These are phyloP conservation scores for Colletotrichum sp. DNA, from an alignment of 2,329 filamentous ascomycete genomes.

Conservation along the genomic window DNA sequence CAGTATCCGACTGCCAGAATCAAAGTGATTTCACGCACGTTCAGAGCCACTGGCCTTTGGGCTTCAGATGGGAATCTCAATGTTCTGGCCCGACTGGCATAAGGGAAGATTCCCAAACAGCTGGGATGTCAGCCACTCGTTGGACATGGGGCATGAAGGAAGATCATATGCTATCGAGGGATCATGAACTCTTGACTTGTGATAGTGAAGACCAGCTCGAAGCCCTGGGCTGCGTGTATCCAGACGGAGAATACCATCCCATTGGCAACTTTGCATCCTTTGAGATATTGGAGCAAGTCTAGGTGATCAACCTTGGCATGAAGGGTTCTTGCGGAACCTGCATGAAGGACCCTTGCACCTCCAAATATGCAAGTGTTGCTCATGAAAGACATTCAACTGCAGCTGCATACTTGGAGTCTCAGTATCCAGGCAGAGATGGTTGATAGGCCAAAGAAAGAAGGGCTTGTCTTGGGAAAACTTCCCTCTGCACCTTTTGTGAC, in stretches of 20 bases:
- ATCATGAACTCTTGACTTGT: not conserved
- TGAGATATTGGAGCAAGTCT: not conserved
- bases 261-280: not conserved
- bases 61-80: not conserved
- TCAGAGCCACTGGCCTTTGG: not conserved
- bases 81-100: not conserved
- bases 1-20: not conserved
- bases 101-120: not conserved
- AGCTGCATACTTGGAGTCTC: rapidly evolving
- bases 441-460: not conserved
- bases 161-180: not conserved
- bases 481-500: not conserved
- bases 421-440: rapidly evolving
- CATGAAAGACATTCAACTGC: not conserved
- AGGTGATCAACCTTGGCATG: not conserved
- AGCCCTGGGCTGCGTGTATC: rapidly evolving
- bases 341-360: not conserved
- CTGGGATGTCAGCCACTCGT: not conserved
- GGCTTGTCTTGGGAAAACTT: not conserved
- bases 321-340: not conserved
- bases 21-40: not conserved
- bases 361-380: not conserved
- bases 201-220: not conserved
- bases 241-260: rapidly evolving
- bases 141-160: not conserved